phyloP scores from a whole-genome alignment of 768 basidiomycete genomes.

The Zangia roseola region DNA sequence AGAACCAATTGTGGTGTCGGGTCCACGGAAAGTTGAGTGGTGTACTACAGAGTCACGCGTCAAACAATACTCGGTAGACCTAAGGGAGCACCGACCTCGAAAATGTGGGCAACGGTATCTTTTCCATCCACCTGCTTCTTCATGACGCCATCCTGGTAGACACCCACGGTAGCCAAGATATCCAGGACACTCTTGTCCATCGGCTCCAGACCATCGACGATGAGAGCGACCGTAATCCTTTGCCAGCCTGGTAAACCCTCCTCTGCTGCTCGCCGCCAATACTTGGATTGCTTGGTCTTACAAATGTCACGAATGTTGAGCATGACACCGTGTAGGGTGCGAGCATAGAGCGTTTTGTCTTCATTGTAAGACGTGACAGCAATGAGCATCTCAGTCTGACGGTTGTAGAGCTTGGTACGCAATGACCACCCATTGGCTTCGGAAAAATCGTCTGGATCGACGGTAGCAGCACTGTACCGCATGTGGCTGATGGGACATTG shows the following conservation, averaged over 20 bases:
- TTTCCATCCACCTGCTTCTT: conserved; percentile 90
- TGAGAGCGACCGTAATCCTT: conserved; percentile 84
- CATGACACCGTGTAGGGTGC: conserved; percentile 95
- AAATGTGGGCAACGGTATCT: conserved; percentile 90
- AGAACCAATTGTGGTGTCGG: conserved; percentile 87
- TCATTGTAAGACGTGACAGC: conserved; percentile 94
- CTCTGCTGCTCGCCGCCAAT: conserved; percentile 80
- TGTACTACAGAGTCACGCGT: conserved; percentile 59
- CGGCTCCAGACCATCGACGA: conserved; percentile 88
- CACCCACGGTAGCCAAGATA: conserved; percentile 83
- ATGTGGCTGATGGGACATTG: conserved; percentile 54
- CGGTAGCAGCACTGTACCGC: conserved; percentile 91
- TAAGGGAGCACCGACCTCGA: conserved; percentile 59
- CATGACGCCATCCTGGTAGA: conserved; percentile 95
- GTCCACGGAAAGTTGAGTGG: conserved; percentile 93
- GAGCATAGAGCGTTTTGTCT: conserved; percentile 87
- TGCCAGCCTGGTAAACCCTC: conserved; percentile 89
- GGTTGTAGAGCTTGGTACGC: conserved; percentile 80
- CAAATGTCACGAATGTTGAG: conserved; percentile 97
- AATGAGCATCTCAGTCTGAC: conserved; percentile 90
- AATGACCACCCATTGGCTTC: conserved; percentile 82
- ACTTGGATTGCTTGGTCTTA: conserved; percentile 92
- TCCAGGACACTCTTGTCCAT: conserved; percentile 97
- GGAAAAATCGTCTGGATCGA: conserved; percentile 86
- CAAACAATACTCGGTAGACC: not conserved